These are phyloP conservation scores for Pleurotus djamor DNA, from an alignment of 768 basidiomycete genomes.

Conservation along the genomic window DNA sequence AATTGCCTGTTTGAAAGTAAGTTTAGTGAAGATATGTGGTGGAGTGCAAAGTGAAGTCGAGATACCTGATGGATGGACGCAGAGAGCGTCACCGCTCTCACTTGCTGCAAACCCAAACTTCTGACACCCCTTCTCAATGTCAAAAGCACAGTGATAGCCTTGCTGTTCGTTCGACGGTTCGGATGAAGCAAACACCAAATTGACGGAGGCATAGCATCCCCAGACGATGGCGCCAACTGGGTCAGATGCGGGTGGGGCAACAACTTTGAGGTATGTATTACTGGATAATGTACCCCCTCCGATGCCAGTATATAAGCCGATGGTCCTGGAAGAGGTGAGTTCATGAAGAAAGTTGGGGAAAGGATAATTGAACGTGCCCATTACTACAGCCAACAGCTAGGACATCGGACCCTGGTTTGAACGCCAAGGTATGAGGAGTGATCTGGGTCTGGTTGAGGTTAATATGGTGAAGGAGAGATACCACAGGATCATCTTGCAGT, in stretches of 20 bases:
- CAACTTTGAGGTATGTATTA: constrained; percentile 6
- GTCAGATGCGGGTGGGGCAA: constrained; percentile 17
- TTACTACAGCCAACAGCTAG: too few relatives aligned
- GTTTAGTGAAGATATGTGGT: not conserved
- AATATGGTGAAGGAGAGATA: too few relatives aligned
- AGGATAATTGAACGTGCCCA: too few relatives aligned
- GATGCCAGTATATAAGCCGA: too few relatives aligned
- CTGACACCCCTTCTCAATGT: constrained; percentile 23
- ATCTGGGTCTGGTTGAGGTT: too few relatives aligned
- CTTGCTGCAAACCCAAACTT: constrained; percentile 36
- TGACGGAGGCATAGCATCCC: constrained; percentile 39
- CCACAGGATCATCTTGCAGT: too few relatives aligned
- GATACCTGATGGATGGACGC: constrained; percentile 45
- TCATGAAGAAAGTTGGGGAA: too few relatives aligned
- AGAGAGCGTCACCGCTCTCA: constrained; percentile 54
- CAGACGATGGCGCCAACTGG: constrained; percentile 47
- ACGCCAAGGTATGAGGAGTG: too few relatives aligned
- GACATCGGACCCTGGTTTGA: too few relatives aligned
- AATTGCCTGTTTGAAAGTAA: constrained; percentile 18
- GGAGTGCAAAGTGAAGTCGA: not conserved
- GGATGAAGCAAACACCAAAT: constrained; percentile 53
- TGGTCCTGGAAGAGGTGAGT: too few relatives aligned
- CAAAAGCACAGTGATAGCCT: constrained; percentile 53
- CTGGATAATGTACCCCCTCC: too few relatives aligned
- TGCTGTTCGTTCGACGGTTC: constrained; percentile 35